phyloP scores from a whole-genome alignment of 768 basidiomycete genomes.

The Sporobolomyces roseus region DNA sequence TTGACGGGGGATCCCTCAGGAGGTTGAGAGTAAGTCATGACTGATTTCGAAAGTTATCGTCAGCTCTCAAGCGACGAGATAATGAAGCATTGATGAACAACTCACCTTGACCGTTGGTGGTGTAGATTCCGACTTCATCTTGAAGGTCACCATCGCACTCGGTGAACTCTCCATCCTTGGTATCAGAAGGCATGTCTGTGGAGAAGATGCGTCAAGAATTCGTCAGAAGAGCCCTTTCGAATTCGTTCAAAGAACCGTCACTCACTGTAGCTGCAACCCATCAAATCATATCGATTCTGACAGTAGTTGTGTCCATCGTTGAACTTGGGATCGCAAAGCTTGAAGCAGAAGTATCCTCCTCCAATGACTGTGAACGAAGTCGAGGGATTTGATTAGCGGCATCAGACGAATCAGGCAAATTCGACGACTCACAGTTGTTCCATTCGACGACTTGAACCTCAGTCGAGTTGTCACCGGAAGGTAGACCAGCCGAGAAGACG shows the following conservation, averaged over 20 bases:
- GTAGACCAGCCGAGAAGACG: constrained; percentile 30
- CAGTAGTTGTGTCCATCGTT: constrained; percentile 9
- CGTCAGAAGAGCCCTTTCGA: not conserved
- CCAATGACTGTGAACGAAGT: constrained; percentile 7
- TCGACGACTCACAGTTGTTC: constrained; percentile 53
- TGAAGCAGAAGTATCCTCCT: constrained; percentile 29
- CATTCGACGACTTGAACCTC: constrained; percentile 51
- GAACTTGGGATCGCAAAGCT: constrained; percentile 22
- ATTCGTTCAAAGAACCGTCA: not conserved
- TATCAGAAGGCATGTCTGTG: constrained; percentile 31
- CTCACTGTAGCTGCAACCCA: constrained; percentile 27
- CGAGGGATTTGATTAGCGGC: not conserved
- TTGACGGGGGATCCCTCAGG: constrained; percentile 31
- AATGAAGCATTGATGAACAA: not conserved
- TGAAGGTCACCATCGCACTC: constrained; percentile 45
- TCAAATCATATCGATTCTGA: constrained; percentile 21
- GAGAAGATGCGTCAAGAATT: not conserved
- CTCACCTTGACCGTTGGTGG: constrained; percentile 25
- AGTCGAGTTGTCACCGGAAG: constrained; percentile 36
- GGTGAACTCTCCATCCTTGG: constrained; percentile 36
- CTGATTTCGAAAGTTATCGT: not conserved
- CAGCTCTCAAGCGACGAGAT: not conserved
- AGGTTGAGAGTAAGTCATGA: constrained; percentile 24
- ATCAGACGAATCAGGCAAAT: constrained; percentile 48
- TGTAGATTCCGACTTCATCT: constrained; percentile 34